Percentiles rank a stretch among this genome's conserved stretches.
phyloP scores from a whole-genome alignment of 2,329 filamentous ascomycete species.

The Aspergillus sp. region DNA sequence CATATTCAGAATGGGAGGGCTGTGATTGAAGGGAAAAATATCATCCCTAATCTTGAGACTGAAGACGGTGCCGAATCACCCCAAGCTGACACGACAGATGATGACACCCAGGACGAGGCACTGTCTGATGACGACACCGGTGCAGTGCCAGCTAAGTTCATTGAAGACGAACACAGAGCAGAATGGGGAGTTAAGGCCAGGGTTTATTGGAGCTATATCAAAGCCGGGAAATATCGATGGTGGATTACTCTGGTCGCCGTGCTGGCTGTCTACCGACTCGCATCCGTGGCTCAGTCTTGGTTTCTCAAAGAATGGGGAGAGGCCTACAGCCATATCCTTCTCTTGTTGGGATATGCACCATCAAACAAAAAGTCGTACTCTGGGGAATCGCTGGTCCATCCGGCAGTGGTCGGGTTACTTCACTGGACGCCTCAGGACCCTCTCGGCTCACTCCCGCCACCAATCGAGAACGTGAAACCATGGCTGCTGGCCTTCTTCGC shows the following conservation, averaged over 20 bases:
- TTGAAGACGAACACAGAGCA: conserved; percentile 72
- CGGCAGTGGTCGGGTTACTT: conserved; percentile 7
- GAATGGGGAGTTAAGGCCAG: conserved; percentile 71
- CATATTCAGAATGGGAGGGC: conserved; percentile 64
- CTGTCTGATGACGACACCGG: conserved; percentile 45
- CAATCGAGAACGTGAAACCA: conserved; percentile 63
- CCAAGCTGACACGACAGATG: conserved; percentile 10
- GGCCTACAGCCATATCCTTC: conserved; percentile 52
- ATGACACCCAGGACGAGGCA: conserved; percentile 23
- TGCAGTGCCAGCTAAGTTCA: conserved; percentile 69
- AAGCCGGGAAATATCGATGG: conserved; percentile 70
- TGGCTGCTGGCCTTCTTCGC: conserved; percentile 72
- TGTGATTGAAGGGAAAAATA: conserved; percentile 46
- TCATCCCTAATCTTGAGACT: conserved; percentile 41
- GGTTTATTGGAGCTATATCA: conserved; percentile 84
- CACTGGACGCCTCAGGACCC: conserved; percentile 23
- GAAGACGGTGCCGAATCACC: conserved; percentile 29
- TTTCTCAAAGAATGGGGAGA: conserved; percentile 88
- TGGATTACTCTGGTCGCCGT: conserved; percentile 66
- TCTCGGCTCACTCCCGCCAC: conserved; percentile 58
- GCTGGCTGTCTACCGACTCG: conserved; percentile 62
- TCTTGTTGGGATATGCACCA: conserved; percentile 17
- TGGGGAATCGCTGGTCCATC: conserved; percentile 4
- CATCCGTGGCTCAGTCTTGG: conserved; percentile 68
- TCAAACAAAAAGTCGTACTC: conserved; percentile 9